Evolutionary conservation across 2,329 filamentous ascomycete species (phyloP), one percentile per base, ranked within the genome.

Genomic region (Didymella glomerata): DNA sequence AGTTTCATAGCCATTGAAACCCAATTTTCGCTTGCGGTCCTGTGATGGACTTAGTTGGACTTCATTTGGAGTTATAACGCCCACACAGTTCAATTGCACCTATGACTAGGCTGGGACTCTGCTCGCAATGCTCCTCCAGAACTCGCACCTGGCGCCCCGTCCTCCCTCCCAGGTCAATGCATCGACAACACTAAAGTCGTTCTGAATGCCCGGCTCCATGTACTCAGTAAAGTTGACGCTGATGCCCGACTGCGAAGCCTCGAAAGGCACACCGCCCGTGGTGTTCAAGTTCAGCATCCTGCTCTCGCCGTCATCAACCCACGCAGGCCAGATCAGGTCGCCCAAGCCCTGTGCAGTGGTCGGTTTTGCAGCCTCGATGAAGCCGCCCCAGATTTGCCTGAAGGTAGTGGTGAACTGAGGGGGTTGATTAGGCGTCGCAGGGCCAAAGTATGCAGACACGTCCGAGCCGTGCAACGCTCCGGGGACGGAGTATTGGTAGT

Each of bases 401-500:
- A 49, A 55, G 11, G 42, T 27, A 9, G 25, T n/a, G 0, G 36
- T 49, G 13, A 55, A 55, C 48, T 5, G 63, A 5, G 44, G 25
- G 2, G 51, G 51, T 14, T 54, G 51, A 14, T 48, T 48, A 16
- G 62, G 62, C 14, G 38, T 47, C 1, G 61, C 47, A 5, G 66
- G 66, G 1, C 68, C 68, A 53, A 70, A 68, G 46, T 68, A 66
- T 10, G 40, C 63, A 10, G 48, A 7, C 1, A 58, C 49, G 45
- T 72, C 69, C 7, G 36, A 27, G 13, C 54, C 65, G 48, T 73
- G 69, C 5, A 53, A 42, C 2, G 65, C 67, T 10, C 51, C 56
- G 6, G 68, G 63, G n/a, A 68, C 53, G 1, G 64, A 67, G 62
- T 67, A 71, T 45, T 68, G 64, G 49, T 67, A 68, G 44, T 69